Evolutionary conservation across 257 asterid species (phyloP).

Genomic region (Marsdenia floribunda): DNA sequence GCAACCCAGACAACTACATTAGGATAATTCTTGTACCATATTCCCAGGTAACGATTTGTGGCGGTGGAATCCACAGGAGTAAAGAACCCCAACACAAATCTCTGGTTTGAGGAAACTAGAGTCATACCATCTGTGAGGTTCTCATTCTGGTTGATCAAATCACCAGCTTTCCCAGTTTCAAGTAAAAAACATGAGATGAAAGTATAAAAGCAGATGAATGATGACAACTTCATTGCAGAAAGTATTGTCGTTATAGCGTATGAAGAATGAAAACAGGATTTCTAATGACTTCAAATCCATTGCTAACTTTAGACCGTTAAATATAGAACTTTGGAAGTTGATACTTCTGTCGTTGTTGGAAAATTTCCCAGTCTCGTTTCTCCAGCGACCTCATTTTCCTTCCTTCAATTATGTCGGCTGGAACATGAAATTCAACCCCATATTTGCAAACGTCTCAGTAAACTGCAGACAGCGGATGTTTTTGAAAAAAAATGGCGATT

Average conservation of each 20-base stretch:
- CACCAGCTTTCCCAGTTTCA: background rate
- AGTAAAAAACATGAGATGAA: background rate
- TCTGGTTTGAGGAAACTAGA: slow-evolving; percentile 14
- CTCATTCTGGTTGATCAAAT: slow-evolving; percentile 2
- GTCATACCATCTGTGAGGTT: slow-evolving; percentile 1
- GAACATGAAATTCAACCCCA: too few relatives aligned
- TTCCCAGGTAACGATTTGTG: slow-evolving; percentile 18
- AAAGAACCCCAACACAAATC: slow-evolving; percentile 23
- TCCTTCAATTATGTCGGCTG: too few relatives aligned
- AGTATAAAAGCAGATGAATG: background rate
- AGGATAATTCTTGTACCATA: slow-evolving; percentile 25
- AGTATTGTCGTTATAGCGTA: too few relatives aligned
- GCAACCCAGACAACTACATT: slow-evolving; percentile 27
- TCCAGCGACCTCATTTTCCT: too few relatives aligned
- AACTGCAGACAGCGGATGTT: too few relatives aligned
- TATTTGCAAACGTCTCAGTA: too few relatives aligned
- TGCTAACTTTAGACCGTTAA: too few relatives aligned
- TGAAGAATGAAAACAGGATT: background rate
- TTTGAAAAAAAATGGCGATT: too few relatives aligned
- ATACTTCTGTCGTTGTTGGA: too few relatives aligned
- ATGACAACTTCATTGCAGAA: background rate
- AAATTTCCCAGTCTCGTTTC: too few relatives aligned
- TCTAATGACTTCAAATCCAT: too few relatives aligned
- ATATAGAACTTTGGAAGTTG: too few relatives aligned
- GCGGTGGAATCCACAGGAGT: slow-evolving; percentile 5